Evolutionary conservation across 345 rosid genomes (phyloP).

Genomic region (Murraya paniculata): DNA sequence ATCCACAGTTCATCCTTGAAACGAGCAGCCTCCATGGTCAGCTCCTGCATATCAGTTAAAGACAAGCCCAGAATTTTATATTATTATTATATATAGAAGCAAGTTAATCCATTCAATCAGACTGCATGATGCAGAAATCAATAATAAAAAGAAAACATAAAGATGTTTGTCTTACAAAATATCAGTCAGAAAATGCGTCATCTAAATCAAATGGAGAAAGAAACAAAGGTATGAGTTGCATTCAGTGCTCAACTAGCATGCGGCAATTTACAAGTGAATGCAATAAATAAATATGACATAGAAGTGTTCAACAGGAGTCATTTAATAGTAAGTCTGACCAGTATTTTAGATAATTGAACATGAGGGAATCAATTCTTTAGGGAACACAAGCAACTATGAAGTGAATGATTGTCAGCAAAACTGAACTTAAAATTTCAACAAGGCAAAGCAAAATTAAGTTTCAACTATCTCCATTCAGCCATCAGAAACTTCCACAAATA

Average conservation of each 20-base stretch:
- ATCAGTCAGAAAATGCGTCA: not conserved
- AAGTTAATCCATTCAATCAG: not conserved
- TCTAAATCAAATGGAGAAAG: not conserved
- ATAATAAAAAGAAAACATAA: not conserved
- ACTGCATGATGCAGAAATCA: not conserved
- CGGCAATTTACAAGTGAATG: not conserved
- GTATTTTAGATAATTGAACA: not conserved
- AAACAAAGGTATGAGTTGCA: not conserved
- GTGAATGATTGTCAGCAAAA: not conserved
- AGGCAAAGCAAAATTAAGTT: not conserved
- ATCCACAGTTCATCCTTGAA: slow-evolving; percentile 92
- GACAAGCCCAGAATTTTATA: not conserved
- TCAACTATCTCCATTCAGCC: not conserved
- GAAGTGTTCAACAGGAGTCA: not conserved
- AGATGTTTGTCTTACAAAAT: not conserved
- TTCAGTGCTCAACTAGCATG: not conserved
- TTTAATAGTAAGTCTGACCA: not conserved
- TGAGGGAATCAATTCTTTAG: not conserved
- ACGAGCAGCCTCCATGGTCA: slow-evolving; percentile 58
- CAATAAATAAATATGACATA: not conserved
- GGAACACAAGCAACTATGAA: not conserved
- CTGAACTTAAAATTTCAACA: not conserved
- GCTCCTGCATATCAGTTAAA: slow-evolving; percentile 46
- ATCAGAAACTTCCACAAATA: not conserved
- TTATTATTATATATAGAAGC: not conserved